Percentiles rank a stretch among this genome's conserved stretches.
These are phyloP conservation scores for Onygena corvina DNA, from an alignment of 2,329 filamentous ascomycete species.

Conservation along the genomic window DNA sequence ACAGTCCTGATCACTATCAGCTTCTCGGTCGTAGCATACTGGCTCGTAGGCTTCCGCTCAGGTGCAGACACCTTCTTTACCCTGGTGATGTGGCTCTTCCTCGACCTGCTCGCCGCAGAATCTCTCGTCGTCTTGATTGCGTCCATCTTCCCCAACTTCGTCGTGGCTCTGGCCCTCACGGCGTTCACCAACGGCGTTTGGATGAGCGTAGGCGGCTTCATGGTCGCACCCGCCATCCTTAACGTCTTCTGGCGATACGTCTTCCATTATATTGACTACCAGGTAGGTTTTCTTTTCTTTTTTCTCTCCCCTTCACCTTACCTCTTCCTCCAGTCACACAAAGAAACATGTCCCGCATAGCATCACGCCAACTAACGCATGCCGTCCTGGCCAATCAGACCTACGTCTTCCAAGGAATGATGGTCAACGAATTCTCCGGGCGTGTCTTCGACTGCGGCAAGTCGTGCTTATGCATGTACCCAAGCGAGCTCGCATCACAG, in stretches of 20 bases:
- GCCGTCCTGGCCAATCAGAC: conserved; percentile 25
- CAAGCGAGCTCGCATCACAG: conserved; percentile 47
- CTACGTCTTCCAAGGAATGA: conserved; percentile 86
- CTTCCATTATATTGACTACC: conserved; percentile 82
- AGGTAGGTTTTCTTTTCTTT: conserved; percentile 33
- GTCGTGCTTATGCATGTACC: conserved; percentile 59
- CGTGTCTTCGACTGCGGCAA: conserved; percentile 51
- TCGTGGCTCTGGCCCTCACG: conserved; percentile 63
- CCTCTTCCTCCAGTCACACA: not conserved
- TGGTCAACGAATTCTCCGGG: conserved; percentile 70
- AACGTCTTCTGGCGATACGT: conserved; percentile 80
- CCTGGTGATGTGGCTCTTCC: conserved; percentile 74
- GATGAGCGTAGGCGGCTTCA: conserved; percentile 78
- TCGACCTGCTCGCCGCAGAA: conserved; percentile 71
- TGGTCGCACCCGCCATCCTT: conserved; percentile 58
- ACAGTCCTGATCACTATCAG: conserved; percentile 58
- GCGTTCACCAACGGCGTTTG: conserved; percentile 81
- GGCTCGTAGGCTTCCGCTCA: conserved; percentile 63
- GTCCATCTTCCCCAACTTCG: conserved; percentile 63
- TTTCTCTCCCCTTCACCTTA: not conserved
- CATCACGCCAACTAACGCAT: conserved; percentile 1
- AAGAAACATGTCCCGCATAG: not conserved
- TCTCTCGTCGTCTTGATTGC: conserved; percentile 67
- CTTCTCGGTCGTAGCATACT: conserved; percentile 67
- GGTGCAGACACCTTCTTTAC: conserved; percentile 56